Percentiles rank a stretch among this genome's conserved stretches.
These are phyloP conservation scores for Pichia kudriavzevii DNA, from an alignment of 1,139 yeast genomes.

Conservation along the genomic window DNA sequence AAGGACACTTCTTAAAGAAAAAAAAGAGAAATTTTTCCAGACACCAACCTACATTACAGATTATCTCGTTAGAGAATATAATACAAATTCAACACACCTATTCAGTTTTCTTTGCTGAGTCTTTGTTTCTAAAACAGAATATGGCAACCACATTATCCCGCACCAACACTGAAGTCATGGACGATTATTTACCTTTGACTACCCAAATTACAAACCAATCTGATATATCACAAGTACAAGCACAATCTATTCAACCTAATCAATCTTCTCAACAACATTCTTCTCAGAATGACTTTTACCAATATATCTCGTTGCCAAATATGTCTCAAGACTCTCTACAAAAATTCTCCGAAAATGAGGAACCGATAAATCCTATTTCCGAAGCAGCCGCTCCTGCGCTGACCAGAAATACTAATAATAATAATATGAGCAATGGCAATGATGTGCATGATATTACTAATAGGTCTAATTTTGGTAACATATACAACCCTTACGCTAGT, in stretches of 20 bases:
- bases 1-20: no score
- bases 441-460: conserved; percentile 1
- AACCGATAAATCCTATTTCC: background rate
- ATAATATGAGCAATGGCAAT: background rate
- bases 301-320: conserved; percentile 11
- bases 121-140: no score
- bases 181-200: conserved; percentile 23
- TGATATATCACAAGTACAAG: background rate
- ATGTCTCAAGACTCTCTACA: conserved; percentile 14
- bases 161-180: conserved; percentile 25
- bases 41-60: no score
- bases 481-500: conserved; percentile 7
- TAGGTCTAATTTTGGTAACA: background rate
- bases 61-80: no score
- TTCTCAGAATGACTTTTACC: conserved; percentile 9
- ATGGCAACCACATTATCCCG: conserved; percentile 26
- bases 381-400: background rate
- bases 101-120: no score
- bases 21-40: no score
- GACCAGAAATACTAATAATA: background rate
- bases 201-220: conserved; percentile 4
- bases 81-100: no score
- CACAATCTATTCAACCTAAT: conserved; percentile 2
- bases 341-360: conserved; percentile 7
- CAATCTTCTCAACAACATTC: conserved; percentile 9